Evolutionary conservation across 2,329 filamentous ascomycete species (phyloP).

Genomic region (Pseudogymnoascus sp.): DNA sequence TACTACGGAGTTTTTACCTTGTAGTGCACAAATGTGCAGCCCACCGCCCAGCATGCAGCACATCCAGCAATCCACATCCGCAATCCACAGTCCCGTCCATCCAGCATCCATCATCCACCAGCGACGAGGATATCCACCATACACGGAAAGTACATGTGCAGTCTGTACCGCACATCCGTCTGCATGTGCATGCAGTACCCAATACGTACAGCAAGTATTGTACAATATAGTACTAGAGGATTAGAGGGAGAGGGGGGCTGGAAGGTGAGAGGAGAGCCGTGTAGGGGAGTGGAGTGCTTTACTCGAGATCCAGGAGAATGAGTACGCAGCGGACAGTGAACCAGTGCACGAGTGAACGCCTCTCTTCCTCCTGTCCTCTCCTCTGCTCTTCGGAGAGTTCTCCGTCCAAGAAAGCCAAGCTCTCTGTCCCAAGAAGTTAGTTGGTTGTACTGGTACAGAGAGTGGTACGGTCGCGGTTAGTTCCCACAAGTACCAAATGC

Average conservation of each 20-base stretch:
- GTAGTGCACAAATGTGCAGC: not conserved
- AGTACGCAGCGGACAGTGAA: not conserved
- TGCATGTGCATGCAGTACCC: constrained; percentile 6
- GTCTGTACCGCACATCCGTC: constrained; percentile 1
- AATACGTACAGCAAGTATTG: not conserved
- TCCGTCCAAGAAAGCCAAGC: not conserved
- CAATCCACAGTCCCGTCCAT: not conserved
- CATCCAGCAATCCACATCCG: not conserved
- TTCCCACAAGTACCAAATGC: not conserved
- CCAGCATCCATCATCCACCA: not conserved
- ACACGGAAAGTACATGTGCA: not conserved
- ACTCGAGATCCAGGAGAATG: not conserved
- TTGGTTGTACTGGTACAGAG: not conserved
- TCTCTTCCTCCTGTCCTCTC: not conserved
- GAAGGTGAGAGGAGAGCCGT: not conserved
- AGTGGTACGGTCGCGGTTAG: not conserved
- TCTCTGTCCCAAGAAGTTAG: not conserved
- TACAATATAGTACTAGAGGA: not conserved
- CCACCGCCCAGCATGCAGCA: not conserved
- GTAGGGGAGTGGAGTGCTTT: not conserved
- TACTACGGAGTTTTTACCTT: not conserved
- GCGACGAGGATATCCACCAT: not conserved
- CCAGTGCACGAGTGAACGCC: not conserved
- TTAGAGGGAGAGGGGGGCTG: not conserved
- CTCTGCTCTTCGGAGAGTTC: not conserved